Percentiles rank a stretch among this genome's conserved stretches.
phyloP scores from a whole-genome alignment of 2,329 filamentous ascomycete genomes.

The Arthrobotrys pseudoclavata region DNA sequence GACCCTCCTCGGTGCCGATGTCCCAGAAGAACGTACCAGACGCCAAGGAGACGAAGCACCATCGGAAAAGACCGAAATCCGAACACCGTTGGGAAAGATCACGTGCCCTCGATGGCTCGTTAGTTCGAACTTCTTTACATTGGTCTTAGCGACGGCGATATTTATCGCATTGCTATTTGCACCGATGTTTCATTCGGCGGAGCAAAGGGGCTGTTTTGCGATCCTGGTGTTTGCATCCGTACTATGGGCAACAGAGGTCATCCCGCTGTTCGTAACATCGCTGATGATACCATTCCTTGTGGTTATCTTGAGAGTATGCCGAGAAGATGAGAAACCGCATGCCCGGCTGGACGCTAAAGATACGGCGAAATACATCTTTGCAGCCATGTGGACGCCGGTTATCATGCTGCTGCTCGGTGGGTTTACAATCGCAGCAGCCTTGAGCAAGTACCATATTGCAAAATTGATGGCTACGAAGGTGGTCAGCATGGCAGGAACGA shows the following conservation, averaged over 20 bases:
- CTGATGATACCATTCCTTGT: slow-evolving; percentile 93
- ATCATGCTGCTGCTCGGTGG: slow-evolving; percentile 98
- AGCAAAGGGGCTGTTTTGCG: slow-evolving; percentile 96
- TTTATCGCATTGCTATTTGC: slow-evolving; percentile 81
- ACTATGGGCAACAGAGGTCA: slow-evolving; percentile 96
- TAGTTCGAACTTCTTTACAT: slow-evolving; percentile 82
- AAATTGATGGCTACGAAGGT: slow-evolving; percentile 97
- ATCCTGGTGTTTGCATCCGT: slow-evolving; percentile 93
- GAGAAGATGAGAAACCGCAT: slow-evolving; percentile 77
- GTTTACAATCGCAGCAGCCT: slow-evolving; percentile 92
- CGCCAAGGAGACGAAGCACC: slow-evolving; percentile 86
- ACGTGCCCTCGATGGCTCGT: slow-evolving; percentile 84
- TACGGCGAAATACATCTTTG: slow-evolving; percentile 86
- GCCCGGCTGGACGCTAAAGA: slow-evolving; percentile 81
- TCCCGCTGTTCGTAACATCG: slow-evolving; percentile 96
- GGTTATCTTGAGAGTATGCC: slow-evolving; percentile 86
- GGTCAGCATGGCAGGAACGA: slow-evolving; percentile 93
- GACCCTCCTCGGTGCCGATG: slow-evolving; percentile 79
- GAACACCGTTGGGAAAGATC: slow-evolving; percentile 84
- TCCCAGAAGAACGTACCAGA: slow-evolving; percentile 76
- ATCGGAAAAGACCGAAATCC: slow-evolving; percentile 76
- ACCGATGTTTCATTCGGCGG: slow-evolving; percentile 85
- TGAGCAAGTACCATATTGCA: slow-evolving; percentile 97
- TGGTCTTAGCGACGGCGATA: slow-evolving; percentile 78
- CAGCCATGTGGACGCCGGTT: slow-evolving; percentile 98